phyloP scores from a whole-genome alignment of 331 rosid genomes.

The Malus hybrid region DNA sequence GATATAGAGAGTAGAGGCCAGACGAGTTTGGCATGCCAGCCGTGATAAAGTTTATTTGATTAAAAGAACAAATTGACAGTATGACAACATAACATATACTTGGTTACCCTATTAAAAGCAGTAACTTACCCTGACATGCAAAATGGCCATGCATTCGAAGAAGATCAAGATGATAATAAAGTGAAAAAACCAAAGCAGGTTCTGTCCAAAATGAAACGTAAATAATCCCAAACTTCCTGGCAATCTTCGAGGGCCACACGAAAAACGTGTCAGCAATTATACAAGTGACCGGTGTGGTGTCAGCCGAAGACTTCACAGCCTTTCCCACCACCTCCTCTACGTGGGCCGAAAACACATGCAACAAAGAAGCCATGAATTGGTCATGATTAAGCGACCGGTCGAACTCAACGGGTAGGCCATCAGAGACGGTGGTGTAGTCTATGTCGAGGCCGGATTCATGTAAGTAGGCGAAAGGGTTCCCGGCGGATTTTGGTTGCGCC shows the following conservation, averaged over 20 bases:
- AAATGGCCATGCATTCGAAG: constrained; percentile 46
- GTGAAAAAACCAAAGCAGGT: constrained; percentile 47
- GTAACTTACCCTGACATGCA: constrained; percentile 31
- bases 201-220: constrained; percentile 54
- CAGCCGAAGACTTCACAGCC: constrained; percentile 4
- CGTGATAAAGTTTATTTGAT: not conserved
- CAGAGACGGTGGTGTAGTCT: constrained; percentile 39
- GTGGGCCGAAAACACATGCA: constrained; percentile 36
- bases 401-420: constrained; percentile 39
- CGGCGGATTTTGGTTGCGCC: constrained; percentile 7
- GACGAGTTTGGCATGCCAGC: no score
- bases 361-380: constrained; percentile 34
- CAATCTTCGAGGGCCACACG: constrained; percentile 44
- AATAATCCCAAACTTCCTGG: constrained; percentile 32
- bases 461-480: constrained; percentile 23
- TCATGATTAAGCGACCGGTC: constrained; percentile 53
- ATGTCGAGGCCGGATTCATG: constrained; percentile 35
- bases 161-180: constrained; percentile 46
- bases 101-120: not conserved
- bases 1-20: not conserved
- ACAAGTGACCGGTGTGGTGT: constrained; percentile 20
- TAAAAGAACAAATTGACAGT: not conserved
- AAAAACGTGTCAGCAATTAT: constrained; percentile 53
- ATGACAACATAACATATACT: not conserved
- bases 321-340: constrained; percentile 31